phyloP scores from a whole-genome alignment of 306 rosid species.

The Abrus precatorius region DNA sequence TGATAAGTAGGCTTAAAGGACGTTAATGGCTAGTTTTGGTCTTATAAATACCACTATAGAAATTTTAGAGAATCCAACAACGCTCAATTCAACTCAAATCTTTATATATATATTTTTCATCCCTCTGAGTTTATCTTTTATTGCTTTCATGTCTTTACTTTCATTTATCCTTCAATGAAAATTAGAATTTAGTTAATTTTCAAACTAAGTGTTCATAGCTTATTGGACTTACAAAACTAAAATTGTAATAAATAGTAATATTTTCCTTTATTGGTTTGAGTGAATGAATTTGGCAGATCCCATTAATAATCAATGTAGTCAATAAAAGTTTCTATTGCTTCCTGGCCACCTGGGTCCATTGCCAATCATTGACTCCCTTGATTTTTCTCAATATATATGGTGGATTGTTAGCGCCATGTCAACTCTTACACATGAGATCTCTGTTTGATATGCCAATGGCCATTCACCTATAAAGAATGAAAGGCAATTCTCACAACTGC shows the following conservation, averaged over 20 bases:
- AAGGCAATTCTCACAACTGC: slow-evolving; percentile 29
- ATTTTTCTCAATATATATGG: slow-evolving; percentile 44
- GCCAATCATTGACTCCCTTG: slow-evolving; percentile 51
- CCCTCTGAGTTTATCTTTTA: background rate
- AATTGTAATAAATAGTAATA: background rate
- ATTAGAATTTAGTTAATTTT: background rate
- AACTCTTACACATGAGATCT: slow-evolving; percentile 39
- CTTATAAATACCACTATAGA: background rate
- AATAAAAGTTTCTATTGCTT: slow-evolving; percentile 6
- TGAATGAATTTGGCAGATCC: slow-evolving; percentile 14
- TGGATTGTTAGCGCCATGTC: slow-evolving; percentile 45
- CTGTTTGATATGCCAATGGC: slow-evolving; percentile 43
- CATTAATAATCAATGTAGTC: background rate
- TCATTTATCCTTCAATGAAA: background rate
- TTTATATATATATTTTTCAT: background rate
- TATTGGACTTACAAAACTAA: background rate
- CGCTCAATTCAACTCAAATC: background rate
- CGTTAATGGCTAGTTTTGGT: background rate
- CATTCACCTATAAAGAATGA: slow-evolving; percentile 35
- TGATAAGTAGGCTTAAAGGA: background rate
- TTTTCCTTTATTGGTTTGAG: background rate
- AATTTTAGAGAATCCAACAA: background rate
- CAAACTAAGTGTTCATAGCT: background rate
- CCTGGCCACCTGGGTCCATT: slow-evolving; percentile 51
- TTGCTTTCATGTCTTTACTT: background rate